Evolutionary conservation across 176 grass and related monocot species (phyloP).

Genomic region (Lolium rigidum): DNA sequence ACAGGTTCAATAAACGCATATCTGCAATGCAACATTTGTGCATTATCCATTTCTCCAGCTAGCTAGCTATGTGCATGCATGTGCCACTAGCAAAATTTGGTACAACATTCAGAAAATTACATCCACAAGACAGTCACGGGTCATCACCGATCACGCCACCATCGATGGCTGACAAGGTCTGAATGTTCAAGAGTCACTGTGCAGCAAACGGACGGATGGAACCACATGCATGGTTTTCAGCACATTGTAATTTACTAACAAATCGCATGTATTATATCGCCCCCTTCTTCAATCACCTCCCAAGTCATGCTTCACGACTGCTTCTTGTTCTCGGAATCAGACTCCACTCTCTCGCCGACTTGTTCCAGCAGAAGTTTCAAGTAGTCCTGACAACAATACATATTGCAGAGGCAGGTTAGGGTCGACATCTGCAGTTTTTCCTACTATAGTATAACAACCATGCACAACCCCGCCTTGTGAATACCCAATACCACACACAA

Average conservation of each 20-base stretch:
- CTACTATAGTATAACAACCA: neutral
- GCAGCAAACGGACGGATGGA: neutral
- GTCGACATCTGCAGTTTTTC: neutral
- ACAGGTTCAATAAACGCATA: neutral
- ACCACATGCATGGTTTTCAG: neutral
- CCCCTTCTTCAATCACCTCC: slow-evolving; percentile 7
- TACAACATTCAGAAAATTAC: neutral
- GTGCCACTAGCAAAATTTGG: slow-evolving; percentile 7
- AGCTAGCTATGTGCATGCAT: slow-evolving; percentile 2
- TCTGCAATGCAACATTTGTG: neutral
- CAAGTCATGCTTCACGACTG: neutral
- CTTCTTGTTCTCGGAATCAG: neutral
- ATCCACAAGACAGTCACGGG: neutral
- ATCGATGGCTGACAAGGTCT: neutral
- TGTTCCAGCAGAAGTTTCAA: slow-evolving; percentile 44
- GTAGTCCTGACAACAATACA: slow-evolving; percentile 36
- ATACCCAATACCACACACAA: neutral
- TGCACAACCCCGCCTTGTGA: neutral
- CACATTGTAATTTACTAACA: neutral
- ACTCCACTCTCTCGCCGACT: slow-evolving; percentile 47
- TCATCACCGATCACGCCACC: neutral
- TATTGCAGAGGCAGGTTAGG: slow-evolving; percentile 3
- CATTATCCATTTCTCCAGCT: neutral
- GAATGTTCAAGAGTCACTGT: neutral
- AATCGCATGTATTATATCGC: neutral